These are phyloP conservation scores for Suhomyces bribrorum DNA, from an alignment of 1,139 yeast genomes.

Conservation along the genomic window DNA sequence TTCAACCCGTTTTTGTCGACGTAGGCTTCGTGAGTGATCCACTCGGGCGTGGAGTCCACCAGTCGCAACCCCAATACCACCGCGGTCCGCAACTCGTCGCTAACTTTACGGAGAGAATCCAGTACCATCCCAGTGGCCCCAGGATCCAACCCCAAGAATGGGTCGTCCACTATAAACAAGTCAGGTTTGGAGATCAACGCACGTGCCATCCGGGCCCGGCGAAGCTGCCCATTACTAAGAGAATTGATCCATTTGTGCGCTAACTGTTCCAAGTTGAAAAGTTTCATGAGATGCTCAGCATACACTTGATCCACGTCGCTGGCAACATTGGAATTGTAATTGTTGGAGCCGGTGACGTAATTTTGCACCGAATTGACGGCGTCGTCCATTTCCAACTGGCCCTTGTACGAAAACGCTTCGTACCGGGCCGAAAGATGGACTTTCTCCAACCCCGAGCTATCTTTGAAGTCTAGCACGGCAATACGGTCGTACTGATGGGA, in stretches of 20 bases:
- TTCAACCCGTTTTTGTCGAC: conserved; percentile 56
- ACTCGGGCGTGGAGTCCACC: conserved; percentile 73
- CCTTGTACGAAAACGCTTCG: conserved; percentile 71
- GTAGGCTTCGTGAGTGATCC: conserved; percentile 74
- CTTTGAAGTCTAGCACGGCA: conserved; percentile 63
- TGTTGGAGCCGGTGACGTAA: conserved; percentile 52
- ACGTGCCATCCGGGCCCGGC: conserved; percentile 84
- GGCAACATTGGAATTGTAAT: conserved; percentile 38
- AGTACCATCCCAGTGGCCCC: conserved; percentile 63
- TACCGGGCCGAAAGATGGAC: conserved; percentile 88
- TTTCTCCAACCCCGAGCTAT: conserved; percentile 54
- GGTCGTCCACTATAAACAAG: conserved; percentile 79
- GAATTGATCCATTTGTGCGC: conserved; percentile 79
- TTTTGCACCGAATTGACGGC: conserved; percentile 74
- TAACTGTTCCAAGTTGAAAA: conserved; percentile 57
- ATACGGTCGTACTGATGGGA: conserved; percentile 25
- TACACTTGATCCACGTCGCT: conserved; percentile 23
- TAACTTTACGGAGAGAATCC: conserved; percentile 31
- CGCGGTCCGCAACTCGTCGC: conserved; percentile 28
- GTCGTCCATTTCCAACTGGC: conserved; percentile 54
- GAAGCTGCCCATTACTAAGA: conserved; percentile 87
- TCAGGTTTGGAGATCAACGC: conserved; percentile 67
- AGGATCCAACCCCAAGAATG: conserved; percentile 89
- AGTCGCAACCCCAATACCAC: conserved; percentile 72
- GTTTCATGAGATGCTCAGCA: conserved; percentile 45